Percentiles rank a stretch among this genome's conserved stretches.
Evolutionary conservation across 2,329 filamentous ascomycete species (phyloP).

Genomic region (Penicillium freii): DNA sequence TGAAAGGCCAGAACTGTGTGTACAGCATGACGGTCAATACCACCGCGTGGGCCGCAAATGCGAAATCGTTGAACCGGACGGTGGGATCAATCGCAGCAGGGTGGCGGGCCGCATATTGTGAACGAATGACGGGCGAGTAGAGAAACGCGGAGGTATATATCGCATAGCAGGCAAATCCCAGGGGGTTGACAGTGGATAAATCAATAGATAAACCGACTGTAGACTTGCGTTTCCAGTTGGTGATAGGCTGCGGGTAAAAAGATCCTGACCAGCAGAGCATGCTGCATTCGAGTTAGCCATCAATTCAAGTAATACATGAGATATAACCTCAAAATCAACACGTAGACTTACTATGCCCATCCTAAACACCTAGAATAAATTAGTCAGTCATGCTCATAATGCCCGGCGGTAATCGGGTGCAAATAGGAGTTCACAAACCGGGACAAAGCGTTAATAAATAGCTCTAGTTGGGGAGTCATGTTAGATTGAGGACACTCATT

Average conservation of each 20-base stretch:
- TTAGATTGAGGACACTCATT: constrained; percentile 6
- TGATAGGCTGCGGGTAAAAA: constrained; percentile 86
- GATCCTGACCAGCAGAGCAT: constrained; percentile 77
- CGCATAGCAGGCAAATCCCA: constrained; percentile 65
- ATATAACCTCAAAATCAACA: neutral
- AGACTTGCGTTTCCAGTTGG: constrained; percentile 73
- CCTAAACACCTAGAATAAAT: constrained; percentile 59
- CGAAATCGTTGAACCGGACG: constrained; percentile 84
- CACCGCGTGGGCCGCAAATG: constrained; percentile 80
- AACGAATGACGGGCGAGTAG: constrained; percentile 72
- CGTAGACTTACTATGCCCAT: constrained; percentile 62
- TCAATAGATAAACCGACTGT: constrained; percentile 84
- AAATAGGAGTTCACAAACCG: constrained; percentile 32
- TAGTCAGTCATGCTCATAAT: constrained; percentile 30
- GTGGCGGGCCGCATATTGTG: constrained; percentile 81
- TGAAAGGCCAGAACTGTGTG: constrained; percentile 67
- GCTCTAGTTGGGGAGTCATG: constrained; percentile 35
- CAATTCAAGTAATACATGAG: neutral
- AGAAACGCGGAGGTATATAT: constrained; percentile 73
- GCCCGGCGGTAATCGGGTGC: neutral
- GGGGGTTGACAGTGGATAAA: constrained; percentile 71
- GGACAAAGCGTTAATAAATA: constrained; percentile 43
- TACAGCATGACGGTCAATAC: constrained; percentile 70
- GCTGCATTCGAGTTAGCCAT: constrained; percentile 27
- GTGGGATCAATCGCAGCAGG: constrained; percentile 71